Conservation (phyloP, 1,284 basidiomycete species). For the Trichosporon faecale region DNA sequence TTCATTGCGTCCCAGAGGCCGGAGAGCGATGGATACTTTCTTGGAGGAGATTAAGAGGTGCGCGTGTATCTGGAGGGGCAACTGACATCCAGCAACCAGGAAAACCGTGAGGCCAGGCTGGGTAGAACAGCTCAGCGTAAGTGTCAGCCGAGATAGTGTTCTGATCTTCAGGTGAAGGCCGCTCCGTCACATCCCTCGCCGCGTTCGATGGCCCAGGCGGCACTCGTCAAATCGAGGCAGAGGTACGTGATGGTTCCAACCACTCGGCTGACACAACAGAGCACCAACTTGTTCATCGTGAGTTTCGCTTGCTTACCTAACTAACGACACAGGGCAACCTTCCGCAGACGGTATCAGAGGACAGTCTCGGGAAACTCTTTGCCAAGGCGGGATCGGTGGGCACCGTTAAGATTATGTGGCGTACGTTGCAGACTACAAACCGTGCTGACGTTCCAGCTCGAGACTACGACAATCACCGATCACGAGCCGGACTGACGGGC, state of each 20-base stretch:
- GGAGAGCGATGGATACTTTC: constrained; percentile 88
- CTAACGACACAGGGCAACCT: constrained; percentile 58
- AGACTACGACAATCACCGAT: constrained; percentile 42
- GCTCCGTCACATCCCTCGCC: constrained; percentile 81
- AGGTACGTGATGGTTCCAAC: constrained; percentile 29
- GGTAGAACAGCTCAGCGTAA: constrained; percentile 63
- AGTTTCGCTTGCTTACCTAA: constrained; percentile 11
- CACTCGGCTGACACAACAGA: constrained; percentile 55
- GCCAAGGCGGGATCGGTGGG: constrained; percentile 59
- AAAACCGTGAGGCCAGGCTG: constrained; percentile 76
- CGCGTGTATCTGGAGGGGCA: too few species aligned
- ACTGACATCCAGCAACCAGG: constrained; percentile 68
- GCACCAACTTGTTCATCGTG: constrained; percentile 90
- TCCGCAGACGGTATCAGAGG: constrained; percentile 77
- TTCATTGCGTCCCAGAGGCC: constrained; percentile 72
- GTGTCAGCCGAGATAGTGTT: constrained; percentile 27
- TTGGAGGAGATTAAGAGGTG: constrained; percentile 89
- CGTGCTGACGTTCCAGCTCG: constrained; percentile 18
- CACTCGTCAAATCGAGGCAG: constrained; percentile 28
- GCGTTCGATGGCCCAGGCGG: constrained; percentile 31
- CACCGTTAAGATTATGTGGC: constrained; percentile 89
- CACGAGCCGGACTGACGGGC: constrained; percentile 74
- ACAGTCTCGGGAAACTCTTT: constrained; percentile 79
- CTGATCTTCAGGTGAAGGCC: constrained; percentile 49
- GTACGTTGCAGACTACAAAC: constrained; percentile 60